Conservation (phyloP, 2,329 filamentous ascomycete species). For the Colletotrichum destructivum region DNA sequence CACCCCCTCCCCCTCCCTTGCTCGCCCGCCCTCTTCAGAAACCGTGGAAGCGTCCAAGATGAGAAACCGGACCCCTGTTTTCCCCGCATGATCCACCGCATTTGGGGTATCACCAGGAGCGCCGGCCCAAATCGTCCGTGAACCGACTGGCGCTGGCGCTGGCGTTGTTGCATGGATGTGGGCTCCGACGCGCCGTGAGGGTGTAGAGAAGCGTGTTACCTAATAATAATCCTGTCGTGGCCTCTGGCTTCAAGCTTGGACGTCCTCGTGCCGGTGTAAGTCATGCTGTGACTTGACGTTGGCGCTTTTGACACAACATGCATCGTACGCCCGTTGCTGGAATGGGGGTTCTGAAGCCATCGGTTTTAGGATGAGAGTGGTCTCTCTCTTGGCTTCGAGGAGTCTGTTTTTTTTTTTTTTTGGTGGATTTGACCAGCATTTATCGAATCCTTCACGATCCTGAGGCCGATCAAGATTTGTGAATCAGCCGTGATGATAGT, state of each 20-base stretch:
- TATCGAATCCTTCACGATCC: too few relatives aligned
- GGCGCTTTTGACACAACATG: not conserved
- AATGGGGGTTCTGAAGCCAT: not conserved
- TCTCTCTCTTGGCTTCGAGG: too few relatives aligned
- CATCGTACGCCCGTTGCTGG: not conserved
- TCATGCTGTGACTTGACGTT: not conserved
- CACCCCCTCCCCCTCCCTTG: not conserved
- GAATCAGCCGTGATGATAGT: too few relatives aligned
- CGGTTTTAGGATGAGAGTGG: too few relatives aligned
- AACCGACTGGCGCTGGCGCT: conserved; percentile 7
- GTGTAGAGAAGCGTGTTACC: not conserved
- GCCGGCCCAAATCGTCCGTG: not conserved
- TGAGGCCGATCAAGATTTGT: not conserved
- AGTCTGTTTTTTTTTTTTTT: too few relatives aligned
- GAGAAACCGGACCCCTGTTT: conserved; percentile 12
- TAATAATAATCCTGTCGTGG: not conserved
- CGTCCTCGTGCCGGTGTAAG: not conserved
- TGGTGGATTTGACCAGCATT: too few relatives aligned
- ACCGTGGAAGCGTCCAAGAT: not conserved
- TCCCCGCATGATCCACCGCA: conserved; percentile 29
- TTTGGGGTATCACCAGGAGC: conserved; percentile 1
- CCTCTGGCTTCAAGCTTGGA: not conserved
- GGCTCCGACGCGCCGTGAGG: not conserved
- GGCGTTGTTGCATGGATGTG: not conserved
- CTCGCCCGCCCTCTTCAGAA: not conserved